These are phyloP conservation scores for Diaporthe vexans DNA, from an alignment of 2,329 filamentous ascomycete genomes.

Conservation along the genomic window DNA sequence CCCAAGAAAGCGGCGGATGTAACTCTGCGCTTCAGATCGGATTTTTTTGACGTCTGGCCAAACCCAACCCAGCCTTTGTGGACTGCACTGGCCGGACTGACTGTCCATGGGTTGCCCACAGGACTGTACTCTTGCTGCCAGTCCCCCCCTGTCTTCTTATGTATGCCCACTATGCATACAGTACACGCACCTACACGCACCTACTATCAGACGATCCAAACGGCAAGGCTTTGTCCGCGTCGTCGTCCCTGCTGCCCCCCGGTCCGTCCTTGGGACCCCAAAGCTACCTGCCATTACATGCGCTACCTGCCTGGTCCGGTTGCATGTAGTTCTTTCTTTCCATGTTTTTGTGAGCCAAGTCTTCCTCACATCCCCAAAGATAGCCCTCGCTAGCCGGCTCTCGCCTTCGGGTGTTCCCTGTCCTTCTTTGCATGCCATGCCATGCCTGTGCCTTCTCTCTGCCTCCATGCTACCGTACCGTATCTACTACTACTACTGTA, in stretches of 20 bases:
- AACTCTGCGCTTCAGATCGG: slow-evolving; percentile 33
- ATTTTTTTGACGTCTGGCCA: slow-evolving; percentile 30
- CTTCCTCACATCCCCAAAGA: not conserved
- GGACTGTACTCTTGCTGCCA: not conserved
- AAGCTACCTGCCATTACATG: slow-evolving; percentile 36
- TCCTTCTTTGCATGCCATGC: slow-evolving; percentile 11
- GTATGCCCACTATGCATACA: slow-evolving; percentile 34
- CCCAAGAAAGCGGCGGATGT: slow-evolving; percentile 32
- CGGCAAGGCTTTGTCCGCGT: slow-evolving; percentile 22
- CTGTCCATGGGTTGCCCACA: slow-evolving; percentile 7
- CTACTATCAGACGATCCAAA: slow-evolving; percentile 35
- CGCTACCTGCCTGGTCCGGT: slow-evolving; percentile 23
- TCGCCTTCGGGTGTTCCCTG: slow-evolving; percentile 33
- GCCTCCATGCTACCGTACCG: slow-evolving; percentile 7
- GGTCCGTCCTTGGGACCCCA: slow-evolving; percentile 39
- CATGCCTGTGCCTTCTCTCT: not conserved
- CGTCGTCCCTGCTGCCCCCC: not conserved
- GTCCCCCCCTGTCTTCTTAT: slow-evolving; percentile 29
- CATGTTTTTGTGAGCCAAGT: slow-evolving; percentile 22
- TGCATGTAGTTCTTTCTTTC: slow-evolving; percentile 28
- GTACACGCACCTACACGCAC: slow-evolving; percentile 9
- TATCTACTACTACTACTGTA: not conserved
- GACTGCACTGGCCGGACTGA: not conserved
- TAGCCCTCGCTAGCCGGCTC: slow-evolving; percentile 35
- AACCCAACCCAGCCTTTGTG: not conserved